Conservation (phyloP, 257 asterid species). For the Solanum boliviense region DNA sequence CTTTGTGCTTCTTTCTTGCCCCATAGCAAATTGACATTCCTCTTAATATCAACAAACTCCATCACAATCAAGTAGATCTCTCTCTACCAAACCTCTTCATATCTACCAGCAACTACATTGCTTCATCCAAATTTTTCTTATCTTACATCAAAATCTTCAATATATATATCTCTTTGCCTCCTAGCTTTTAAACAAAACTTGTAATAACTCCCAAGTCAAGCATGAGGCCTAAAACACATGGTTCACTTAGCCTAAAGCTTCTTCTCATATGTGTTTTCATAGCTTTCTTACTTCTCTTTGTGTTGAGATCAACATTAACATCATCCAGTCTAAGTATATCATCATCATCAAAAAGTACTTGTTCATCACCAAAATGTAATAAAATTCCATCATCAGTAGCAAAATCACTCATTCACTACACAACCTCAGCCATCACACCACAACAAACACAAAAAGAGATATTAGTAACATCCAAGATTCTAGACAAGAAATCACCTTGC, state of each 20-base stretch:
- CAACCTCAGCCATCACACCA: slow-evolving; percentile 68
- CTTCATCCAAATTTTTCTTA: slow-evolving; percentile 46
- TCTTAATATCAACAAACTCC: neutral
- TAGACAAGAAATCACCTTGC: slow-evolving; percentile 57
- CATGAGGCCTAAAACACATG: slow-evolving; percentile 50
- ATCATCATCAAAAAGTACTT: neutral
- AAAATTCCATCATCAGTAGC: slow-evolving; percentile 59
- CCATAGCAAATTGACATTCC: neutral
- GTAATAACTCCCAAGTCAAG: neutral
- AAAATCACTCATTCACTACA: slow-evolving; percentile 57
- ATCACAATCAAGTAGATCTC: neutral
- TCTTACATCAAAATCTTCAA: slow-evolving; percentile 18
- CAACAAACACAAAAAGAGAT: slow-evolving; percentile 80
- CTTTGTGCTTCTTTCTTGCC: neutral
- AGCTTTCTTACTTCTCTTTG: slow-evolving; percentile 4
- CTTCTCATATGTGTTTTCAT: slow-evolving; percentile 5
- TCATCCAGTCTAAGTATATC: neutral
- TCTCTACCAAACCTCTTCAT: slow-evolving; percentile 32
- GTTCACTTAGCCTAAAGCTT: slow-evolving; percentile 4
- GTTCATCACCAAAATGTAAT: slow-evolving; percentile 29
- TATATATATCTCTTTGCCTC: slow-evolving; percentile 1
- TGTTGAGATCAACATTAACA: neutral
- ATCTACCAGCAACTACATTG: slow-evolving; percentile 54
- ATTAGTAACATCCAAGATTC: slow-evolving; percentile 40
- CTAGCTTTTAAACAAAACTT: neutral